A percentile compares a stretch with the other conserved stretches of the same genome.
Evolutionary conservation across 345 rosid species (phyloP).

Genomic region (Aquilaria sinensis): DNA sequence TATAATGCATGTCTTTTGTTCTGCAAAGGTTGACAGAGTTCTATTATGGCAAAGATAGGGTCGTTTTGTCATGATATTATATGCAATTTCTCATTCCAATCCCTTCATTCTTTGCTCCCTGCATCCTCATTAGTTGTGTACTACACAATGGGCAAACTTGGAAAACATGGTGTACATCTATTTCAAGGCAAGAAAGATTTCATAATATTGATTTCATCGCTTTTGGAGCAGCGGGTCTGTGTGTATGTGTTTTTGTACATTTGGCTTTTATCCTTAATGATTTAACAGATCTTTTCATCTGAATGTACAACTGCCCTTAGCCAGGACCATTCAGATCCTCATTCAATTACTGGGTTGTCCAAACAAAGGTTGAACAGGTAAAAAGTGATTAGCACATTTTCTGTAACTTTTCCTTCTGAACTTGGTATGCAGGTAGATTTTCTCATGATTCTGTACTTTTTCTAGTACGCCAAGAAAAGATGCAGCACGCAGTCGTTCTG

Average conservation of each 20-base stretch:
- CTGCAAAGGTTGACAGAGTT: conserved; percentile 3
- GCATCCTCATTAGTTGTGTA: too few species aligned
- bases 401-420: conserved; percentile 9
- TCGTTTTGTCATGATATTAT: too few species aligned
- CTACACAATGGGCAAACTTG: too few species aligned
- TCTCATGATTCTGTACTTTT: conserved; percentile 5
- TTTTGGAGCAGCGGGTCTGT: too few species aligned
- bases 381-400: neutral
- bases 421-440: neutral
- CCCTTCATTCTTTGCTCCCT: too few species aligned
- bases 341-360: conserved; percentile 58
- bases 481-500: conserved; percentile 26
- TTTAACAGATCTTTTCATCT: conserved; percentile 44
- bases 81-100: too few species aligned
- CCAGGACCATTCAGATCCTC: conserved; percentile 41
- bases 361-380: conserved; percentile 74
- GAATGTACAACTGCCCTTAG: conserved; percentile 28
- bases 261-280: conserved; percentile 37
- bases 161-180: too few species aligned
- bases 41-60: conserved; percentile 11
- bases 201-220: too few species aligned
- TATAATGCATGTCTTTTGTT: neutral
- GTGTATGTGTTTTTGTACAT: too few species aligned
- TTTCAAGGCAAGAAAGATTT: too few species aligned
- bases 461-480: conserved; percentile 44